A percentile compares a stretch with the other conserved stretches of the same genome.
phyloP scores from a whole-genome alignment of 345 rosid species.

The Hibiscus tridactylites region DNA sequence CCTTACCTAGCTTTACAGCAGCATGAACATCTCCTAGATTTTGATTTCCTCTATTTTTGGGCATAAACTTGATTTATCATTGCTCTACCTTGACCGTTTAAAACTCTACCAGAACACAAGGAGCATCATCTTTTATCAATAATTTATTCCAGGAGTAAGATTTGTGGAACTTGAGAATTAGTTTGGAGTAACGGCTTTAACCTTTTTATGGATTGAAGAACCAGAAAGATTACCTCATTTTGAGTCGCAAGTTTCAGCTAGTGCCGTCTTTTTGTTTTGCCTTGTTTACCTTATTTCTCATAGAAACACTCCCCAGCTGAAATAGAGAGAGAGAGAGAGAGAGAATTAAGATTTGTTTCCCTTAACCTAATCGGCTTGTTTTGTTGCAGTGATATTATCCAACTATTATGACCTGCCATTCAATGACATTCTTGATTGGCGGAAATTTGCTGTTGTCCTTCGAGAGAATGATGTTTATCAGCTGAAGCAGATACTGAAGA shows the following conservation, averaged over 20 bases:
- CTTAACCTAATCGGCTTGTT: slow-evolving; percentile 8
- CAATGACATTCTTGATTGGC: slow-evolving; percentile 78
- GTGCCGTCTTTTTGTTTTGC: not conserved
- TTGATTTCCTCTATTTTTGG: not conserved
- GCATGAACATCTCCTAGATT: not conserved
- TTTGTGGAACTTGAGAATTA: not conserved
- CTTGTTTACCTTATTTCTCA: not conserved
- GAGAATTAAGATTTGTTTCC: not conserved
- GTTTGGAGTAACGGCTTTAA: not conserved
- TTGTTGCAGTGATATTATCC: slow-evolving; percentile 69
- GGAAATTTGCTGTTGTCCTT: slow-evolving; percentile 65
- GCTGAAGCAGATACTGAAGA: slow-evolving; percentile 71
- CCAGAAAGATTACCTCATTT: not conserved
- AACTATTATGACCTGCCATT: slow-evolving; percentile 88
- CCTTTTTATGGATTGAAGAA: not conserved
- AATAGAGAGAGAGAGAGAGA: not conserved
- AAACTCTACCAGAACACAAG: not conserved
- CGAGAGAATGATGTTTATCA: slow-evolving; percentile 61
- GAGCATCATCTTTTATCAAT: not conserved
- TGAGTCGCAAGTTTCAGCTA: not conserved
- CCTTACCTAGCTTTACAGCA: not conserved
- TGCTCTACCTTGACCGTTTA: not conserved
- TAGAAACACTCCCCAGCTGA: not conserved
- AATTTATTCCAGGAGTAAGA: not conserved
- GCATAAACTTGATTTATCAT: not conserved